Percentiles rank a stretch among this genome's conserved stretches.
These are phyloP conservation scores for Septoria petroselini DNA, from an alignment of 2,329 filamentous ascomycete species.

Conservation along the genomic window DNA sequence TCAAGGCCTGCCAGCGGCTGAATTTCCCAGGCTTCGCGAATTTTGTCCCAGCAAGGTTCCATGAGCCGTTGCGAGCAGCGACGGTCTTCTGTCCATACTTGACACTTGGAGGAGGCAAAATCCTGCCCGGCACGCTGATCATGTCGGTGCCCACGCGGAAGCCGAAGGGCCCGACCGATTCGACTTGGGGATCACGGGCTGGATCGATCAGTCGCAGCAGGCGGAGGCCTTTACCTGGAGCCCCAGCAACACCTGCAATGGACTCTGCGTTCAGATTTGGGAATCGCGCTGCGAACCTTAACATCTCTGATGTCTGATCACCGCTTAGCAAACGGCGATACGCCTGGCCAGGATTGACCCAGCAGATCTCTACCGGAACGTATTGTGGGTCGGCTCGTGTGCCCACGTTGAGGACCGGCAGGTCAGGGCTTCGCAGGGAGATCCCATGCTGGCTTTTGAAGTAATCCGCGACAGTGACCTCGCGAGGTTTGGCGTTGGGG, in stretches of 20 bases:
- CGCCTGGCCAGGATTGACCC: slow-evolving; percentile 62
- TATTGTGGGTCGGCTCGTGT: slow-evolving; percentile 57
- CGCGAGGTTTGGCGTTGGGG: slow-evolving; percentile 31
- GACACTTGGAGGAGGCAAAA: slow-evolving; percentile 61
- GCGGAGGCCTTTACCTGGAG: slow-evolving; percentile 51
- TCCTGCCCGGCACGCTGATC: slow-evolving; percentile 68
- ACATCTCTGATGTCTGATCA: slow-evolving; percentile 65
- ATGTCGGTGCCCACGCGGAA: slow-evolving; percentile 60
- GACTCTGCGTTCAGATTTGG: slow-evolving; percentile 66
- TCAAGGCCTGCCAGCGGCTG: slow-evolving; percentile 45
- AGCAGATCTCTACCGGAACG: slow-evolving; percentile 64
- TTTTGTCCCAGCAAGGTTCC: slow-evolving; percentile 44
- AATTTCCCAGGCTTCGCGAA: slow-evolving; percentile 56
- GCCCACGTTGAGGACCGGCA: slow-evolving; percentile 60
- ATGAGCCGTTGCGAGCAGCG: slow-evolving; percentile 29
- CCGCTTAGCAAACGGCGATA: slow-evolving; percentile 58
- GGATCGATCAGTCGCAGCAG: slow-evolving; percentile 53
- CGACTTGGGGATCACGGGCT: slow-evolving; percentile 20
- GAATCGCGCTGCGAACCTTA: slow-evolving; percentile 65
- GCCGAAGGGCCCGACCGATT: slow-evolving; percentile 53
- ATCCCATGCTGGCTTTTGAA: slow-evolving; percentile 47
- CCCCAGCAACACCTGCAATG: slow-evolving; percentile 46
- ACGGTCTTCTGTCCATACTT: slow-evolving; percentile 48
- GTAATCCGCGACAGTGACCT: slow-evolving; percentile 54
- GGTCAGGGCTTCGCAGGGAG: slow-evolving; percentile 51